Evolutionary conservation across 2,329 filamentous ascomycete species (phyloP), one percentile per base, ranked within the genome.

Genomic region (Alternaria angustiovoidea): DNA sequence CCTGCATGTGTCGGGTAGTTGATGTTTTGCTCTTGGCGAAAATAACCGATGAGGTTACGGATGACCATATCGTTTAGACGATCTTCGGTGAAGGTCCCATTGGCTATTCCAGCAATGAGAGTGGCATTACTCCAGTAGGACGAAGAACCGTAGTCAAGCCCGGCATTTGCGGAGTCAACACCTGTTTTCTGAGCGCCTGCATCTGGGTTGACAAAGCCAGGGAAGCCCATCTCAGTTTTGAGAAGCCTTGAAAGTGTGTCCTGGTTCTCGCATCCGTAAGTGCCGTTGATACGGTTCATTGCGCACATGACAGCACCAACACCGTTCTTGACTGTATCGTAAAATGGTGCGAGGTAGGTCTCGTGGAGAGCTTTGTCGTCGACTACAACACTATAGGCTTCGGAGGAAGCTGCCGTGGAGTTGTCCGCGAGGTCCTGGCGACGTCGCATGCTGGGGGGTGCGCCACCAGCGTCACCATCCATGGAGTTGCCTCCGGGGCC

Each of bases 301-400:
- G 74, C 77, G 64, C 87, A 89, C 87, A 89, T 89, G 46, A 88
- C 78, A 0, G 83, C 85, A 0, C 80, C 85, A 0, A 82, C 83
- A 1, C 87, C 87, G 4, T 86, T 85, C 26, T 75, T 80, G 4
- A 89, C 75, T 0, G 84, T 82, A 57, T 89, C 85, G 65, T 86
- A 82, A 59, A 89, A 90, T 0, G 88, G 87, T 81, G 86, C 89
- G 2, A 87, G 80, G 53, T 90, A 90, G 16, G 85, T 80, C 71
- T 90, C 88, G 63, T 89, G 87, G 34, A 89, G 78, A 0, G 87
- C 87, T 62, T 84, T 84, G 70, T 90, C 88, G 58, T 89, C 87
- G 3, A 88, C 79, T 63, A 88, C 88, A 39, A 46, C 51, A 38
- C 36, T 38, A n/a, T 38, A 38, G n/a, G 16, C 14, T 38, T 38